These are phyloP conservation scores for Teratosphaeria zuluensis DNA, from an alignment of 2,329 filamentous ascomycete species.

Conservation along the genomic window DNA sequence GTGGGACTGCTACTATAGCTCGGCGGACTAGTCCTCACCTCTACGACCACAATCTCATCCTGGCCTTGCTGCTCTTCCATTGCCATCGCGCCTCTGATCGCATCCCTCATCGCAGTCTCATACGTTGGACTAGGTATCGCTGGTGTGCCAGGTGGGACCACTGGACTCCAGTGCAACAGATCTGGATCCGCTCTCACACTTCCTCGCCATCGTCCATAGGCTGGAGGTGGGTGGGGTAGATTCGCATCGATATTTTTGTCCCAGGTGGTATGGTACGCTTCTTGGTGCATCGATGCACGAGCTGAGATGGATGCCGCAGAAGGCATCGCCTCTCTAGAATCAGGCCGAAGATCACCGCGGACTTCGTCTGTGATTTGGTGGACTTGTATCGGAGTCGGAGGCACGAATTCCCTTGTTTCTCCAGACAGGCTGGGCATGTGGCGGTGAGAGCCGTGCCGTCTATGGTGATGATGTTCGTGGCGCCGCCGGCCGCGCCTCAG, in stretches of 20 bases:
- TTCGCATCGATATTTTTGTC: constrained; percentile 12
- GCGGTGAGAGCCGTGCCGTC: constrained; percentile 24
- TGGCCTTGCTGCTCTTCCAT: background rate
- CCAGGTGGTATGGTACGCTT: constrained; percentile 5
- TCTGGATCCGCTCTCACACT: constrained; percentile 78
- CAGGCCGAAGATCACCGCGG: constrained; percentile 7
- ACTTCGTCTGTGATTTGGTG: constrained; percentile 54
- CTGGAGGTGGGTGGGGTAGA: constrained; percentile 45
- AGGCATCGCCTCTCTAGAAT: constrained; percentile 11
- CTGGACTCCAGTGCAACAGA: constrained; percentile 60
- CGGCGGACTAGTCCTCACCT: constrained; percentile 12
- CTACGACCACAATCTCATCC: background rate
- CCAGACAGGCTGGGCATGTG: constrained; percentile 9
- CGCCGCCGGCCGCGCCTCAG: constrained; percentile 3
- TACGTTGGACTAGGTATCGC: constrained; percentile 23
- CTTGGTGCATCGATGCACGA: constrained; percentile 18
- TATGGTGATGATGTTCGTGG: constrained; percentile 1
- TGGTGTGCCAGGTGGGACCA: constrained; percentile 11
- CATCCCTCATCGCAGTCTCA: constrained; percentile 18
- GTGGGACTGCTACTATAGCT: constrained; percentile 20
- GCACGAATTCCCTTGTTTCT: constrained; percentile 47
- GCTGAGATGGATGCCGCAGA: constrained; percentile 5
- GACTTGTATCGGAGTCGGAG: constrained; percentile 64
- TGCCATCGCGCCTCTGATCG: background rate
- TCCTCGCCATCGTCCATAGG: constrained; percentile 76